Percentiles rank a stretch among this genome's conserved stretches.
Conservation (phyloP, 345 rosid species). For the Populus tremula region DNA sequence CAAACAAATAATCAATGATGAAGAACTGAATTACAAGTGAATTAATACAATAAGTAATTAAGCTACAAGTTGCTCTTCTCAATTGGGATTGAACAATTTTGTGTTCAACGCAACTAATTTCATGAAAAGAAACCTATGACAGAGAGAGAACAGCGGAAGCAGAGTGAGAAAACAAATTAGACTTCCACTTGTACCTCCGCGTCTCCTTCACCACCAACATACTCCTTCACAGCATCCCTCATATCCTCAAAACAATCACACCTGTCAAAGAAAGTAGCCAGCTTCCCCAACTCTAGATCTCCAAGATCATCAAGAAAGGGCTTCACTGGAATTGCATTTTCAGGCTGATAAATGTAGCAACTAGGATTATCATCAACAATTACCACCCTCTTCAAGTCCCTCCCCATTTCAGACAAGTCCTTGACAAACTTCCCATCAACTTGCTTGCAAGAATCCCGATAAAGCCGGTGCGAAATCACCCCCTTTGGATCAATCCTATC, state of each 20-base stretch:
- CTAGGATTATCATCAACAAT: conserved; percentile 87
- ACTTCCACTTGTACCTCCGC: not conserved
- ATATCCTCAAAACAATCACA: conserved; percentile 56
- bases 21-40: not conserved
- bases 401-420: conserved; percentile 66
- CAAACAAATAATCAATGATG: not conserved
- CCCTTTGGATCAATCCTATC: conserved; percentile 56
- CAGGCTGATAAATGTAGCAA: conserved; percentile 67
- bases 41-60: not conserved
- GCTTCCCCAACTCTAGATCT: conserved; percentile 54
- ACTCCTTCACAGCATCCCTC: conserved; percentile 68
- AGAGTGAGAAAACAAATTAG: not conserved
- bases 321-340: conserved; percentile 69
- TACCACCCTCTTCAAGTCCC: conserved; percentile 57
- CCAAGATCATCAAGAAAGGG: conserved; percentile 55
- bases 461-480: conserved; percentile 62
- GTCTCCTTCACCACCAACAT: conserved; percentile 12
- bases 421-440: conserved; percentile 70
- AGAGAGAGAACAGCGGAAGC: not conserved
- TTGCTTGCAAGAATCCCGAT: conserved; percentile 64
- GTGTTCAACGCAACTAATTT: conserved; percentile 13
- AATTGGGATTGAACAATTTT: conserved; percentile 15
- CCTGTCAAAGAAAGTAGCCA: conserved; percentile 50
- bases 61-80: not conserved
- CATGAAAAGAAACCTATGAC: not conserved